Conservation (phyloP, 768 basidiomycete genomes). For the Phaffia tasmanica region DNA sequence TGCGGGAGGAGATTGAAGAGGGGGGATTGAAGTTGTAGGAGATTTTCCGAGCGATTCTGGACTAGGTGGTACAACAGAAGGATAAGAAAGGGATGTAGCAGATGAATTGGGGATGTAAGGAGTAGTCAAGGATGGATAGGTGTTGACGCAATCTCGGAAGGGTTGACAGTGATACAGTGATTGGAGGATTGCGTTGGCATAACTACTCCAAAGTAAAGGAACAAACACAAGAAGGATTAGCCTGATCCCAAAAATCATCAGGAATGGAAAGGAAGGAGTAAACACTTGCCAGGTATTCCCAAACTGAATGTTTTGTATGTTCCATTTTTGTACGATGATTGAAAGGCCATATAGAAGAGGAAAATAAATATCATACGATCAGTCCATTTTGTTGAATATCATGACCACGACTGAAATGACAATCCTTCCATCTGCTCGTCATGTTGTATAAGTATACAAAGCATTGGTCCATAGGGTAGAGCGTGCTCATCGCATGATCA, state of each 20-base stretch:
- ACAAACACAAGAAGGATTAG: background rate
- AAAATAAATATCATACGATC: too few relatives aligned
- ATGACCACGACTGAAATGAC: too few relatives aligned
- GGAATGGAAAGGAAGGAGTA: constrained; percentile 7
- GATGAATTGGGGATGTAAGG: constrained; percentile 39
- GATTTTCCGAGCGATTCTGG: background rate
- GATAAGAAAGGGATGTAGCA: background rate
- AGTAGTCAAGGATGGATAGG: constrained; percentile 46
- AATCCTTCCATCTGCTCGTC: background rate
- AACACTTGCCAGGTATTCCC: constrained; percentile 78
- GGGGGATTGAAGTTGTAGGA: background rate
- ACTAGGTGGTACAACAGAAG: constrained; percentile 1
- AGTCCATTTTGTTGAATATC: background rate
- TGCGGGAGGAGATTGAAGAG: constrained; percentile 5
- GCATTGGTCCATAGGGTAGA: background rate
- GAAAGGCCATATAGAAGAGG: background rate
- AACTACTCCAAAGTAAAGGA: constrained; percentile 45
- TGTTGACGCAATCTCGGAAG: constrained; percentile 73
- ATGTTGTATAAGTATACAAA: background rate
- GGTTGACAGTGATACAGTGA: constrained; percentile 90
- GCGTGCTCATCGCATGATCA: background rate
- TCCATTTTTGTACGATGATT: background rate
- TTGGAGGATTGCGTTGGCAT: constrained; percentile 97
- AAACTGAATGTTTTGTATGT: constrained; percentile 48
- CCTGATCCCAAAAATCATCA: background rate